Evolutionary conservation across 2,329 filamentous ascomycete species (phyloP).

Genomic region (Exserohilum rostratum): DNA sequence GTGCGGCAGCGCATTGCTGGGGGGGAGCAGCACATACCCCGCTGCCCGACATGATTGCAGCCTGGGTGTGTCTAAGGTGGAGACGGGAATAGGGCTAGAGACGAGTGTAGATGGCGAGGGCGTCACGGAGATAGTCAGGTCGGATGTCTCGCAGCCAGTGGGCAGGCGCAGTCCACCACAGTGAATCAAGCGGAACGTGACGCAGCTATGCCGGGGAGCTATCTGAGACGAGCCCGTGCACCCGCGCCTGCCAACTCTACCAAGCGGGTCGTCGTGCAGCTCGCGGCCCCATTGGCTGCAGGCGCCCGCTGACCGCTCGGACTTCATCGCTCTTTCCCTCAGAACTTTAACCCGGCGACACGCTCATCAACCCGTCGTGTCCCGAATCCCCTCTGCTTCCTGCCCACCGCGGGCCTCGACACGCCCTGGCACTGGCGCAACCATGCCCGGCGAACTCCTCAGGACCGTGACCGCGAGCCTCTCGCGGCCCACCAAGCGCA

Average conservation of each 20-base stretch:
- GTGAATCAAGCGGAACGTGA: constrained; percentile 21
- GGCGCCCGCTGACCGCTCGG: constrained; percentile 20
- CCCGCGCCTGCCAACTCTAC: constrained; percentile 23
- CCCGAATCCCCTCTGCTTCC: constrained; percentile 25
- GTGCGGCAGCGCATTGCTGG: constrained; percentile 23
- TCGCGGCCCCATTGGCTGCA: constrained; percentile 13
- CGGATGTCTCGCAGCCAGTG: constrained; percentile 9
- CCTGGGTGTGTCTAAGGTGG: constrained; percentile 10
- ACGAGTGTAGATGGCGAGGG: constrained; percentile 7
- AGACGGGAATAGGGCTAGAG: constrained; percentile 1
- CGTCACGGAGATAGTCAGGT: background rate
- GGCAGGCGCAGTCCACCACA: constrained; percentile 8
- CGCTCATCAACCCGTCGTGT: constrained; percentile 34
- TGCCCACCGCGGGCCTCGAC: constrained; percentile 41
- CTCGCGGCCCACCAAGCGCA: constrained; percentile 45
- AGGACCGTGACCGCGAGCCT: constrained; percentile 45
- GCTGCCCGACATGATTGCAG: constrained; percentile 60
- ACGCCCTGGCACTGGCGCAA: constrained; percentile 39
- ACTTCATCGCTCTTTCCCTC: constrained; percentile 18
- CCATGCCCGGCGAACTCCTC: constrained; percentile 54
- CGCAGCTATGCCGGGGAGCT: constrained; percentile 26
- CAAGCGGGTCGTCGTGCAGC: constrained; percentile 10
- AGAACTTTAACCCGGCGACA: constrained; percentile 27
- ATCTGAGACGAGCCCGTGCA: constrained; percentile 20
- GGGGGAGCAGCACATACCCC: constrained; percentile 49